phyloP scores from a whole-genome alignment of 805 yeast genomes.

The Candida ipomoeae region DNA sequence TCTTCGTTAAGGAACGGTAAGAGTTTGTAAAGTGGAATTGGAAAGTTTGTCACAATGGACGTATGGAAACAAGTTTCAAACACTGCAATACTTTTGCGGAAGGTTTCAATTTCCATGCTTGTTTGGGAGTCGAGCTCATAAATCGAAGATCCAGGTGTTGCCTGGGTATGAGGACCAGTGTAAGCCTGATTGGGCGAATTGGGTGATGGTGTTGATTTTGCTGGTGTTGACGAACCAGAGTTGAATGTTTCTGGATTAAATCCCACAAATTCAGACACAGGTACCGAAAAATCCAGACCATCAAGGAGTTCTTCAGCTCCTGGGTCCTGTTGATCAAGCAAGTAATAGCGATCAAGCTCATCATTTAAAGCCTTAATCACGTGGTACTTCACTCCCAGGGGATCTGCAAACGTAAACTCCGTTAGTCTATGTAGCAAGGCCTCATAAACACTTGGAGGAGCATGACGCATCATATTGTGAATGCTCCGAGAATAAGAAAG shows the following conservation, averaged over 20 bases:
- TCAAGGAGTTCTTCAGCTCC: conserved; percentile 6
- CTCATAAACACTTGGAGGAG: conserved; percentile 6
- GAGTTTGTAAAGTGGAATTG: conserved; percentile 32
- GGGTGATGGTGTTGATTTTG: background rate
- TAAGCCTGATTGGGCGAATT: background rate
- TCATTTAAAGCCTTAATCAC: background rate
- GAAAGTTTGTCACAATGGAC: conserved; percentile 19
- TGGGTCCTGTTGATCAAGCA: background rate
- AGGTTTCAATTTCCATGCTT: conserved; percentile 8
- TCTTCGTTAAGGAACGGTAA: conserved; percentile 16
- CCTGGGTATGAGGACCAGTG: background rate
- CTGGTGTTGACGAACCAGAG: background rate
- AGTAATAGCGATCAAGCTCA: background rate
- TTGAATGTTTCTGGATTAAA: background rate
- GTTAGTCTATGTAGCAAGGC: conserved; percentile 3
- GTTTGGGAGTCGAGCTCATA: conserved; percentile 9
- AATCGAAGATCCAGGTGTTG: background rate
- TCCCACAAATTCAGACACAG: background rate
- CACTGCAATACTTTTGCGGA: conserved; percentile 7
- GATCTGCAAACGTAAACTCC: conserved; percentile 4
- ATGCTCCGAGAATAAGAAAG: conserved; percentile 14
- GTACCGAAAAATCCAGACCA: conserved; percentile 2
- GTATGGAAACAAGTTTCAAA: conserved; percentile 15
- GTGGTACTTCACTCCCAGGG: background rate
- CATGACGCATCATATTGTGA: conserved; percentile 5